Conservation (phyloP, 495 filamentous ascomycete genomes). For the Neurospora discreta region DNA sequence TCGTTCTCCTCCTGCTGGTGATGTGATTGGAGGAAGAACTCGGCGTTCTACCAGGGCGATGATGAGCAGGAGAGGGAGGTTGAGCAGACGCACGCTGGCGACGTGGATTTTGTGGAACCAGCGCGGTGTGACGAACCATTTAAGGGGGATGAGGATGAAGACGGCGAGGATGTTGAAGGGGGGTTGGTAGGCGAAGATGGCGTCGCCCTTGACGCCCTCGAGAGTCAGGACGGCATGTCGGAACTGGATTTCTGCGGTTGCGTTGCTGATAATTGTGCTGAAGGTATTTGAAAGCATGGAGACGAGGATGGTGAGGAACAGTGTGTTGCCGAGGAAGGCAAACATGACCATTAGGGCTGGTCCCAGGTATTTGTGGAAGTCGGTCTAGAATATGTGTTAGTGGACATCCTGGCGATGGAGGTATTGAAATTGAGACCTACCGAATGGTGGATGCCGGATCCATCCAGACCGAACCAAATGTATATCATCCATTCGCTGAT, state of each 20-base stretch:
- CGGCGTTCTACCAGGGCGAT: constrained; percentile 50
- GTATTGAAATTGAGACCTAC: constrained; percentile 15
- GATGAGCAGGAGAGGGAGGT: constrained; percentile 51
- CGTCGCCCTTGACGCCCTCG: constrained; percentile 64
- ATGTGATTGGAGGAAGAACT: constrained; percentile 24
- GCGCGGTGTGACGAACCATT: constrained; percentile 49
- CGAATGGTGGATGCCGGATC: constrained; percentile 56
- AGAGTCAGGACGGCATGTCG: constrained; percentile 61
- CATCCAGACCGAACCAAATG: constrained; percentile 71
- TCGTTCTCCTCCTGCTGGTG: background rate
- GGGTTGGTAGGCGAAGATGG: constrained; percentile 61
- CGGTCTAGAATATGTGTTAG: constrained; percentile 20
- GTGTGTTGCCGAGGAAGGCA: constrained; percentile 62
- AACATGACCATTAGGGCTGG: constrained; percentile 61
- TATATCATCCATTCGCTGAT: constrained; percentile 74
- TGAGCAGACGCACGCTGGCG: constrained; percentile 48
- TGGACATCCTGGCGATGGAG: background rate
- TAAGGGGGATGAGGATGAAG: constrained; percentile 51
- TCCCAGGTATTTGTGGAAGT: constrained; percentile 56
- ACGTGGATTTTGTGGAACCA: constrained; percentile 77
- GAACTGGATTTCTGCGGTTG: constrained; percentile 60
- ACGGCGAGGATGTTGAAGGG: constrained; percentile 65
- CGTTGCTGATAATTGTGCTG: constrained; percentile 50
- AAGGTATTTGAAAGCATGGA: constrained; percentile 68
- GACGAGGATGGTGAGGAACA: constrained; percentile 66